Evolutionary conservation across 371 early-diverging fungal genomes (phyloP).

Genomic region (Mortierella sp.): DNA sequence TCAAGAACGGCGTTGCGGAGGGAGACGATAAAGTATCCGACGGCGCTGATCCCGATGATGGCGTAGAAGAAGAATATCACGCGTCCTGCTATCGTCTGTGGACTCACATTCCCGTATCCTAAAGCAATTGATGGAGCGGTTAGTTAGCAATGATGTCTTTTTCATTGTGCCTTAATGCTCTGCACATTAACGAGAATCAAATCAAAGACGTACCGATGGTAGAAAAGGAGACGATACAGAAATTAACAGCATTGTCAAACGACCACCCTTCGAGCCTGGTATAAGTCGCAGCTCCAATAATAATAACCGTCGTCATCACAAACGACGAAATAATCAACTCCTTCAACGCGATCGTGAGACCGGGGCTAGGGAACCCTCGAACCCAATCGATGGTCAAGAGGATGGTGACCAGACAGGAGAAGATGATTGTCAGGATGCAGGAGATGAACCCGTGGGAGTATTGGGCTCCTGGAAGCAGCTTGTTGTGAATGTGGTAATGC

Average conservation of each 20-base stretch:
- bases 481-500: not conserved
- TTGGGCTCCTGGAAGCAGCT: constrained; percentile 14
- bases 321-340: constrained; percentile 30
- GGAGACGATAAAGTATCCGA: constrained; percentile 51
- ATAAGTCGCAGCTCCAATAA: constrained; percentile 18
- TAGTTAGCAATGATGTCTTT: not conserved
- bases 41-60: constrained; percentile 33
- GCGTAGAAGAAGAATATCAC: constrained; percentile 47
- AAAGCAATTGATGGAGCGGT: not conserved
- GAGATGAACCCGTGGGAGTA: constrained; percentile 28
- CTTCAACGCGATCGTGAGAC: constrained; percentile 18
- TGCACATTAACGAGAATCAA: constrained; percentile 8
- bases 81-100: constrained; percentile 31
- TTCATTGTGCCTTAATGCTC: not conserved
- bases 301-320: constrained; percentile 28
- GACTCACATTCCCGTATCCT: constrained; percentile 54
- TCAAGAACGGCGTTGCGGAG: constrained; percentile 53
- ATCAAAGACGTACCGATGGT: constrained; percentile 10
- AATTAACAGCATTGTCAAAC: constrained; percentile 30
- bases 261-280: constrained; percentile 19
- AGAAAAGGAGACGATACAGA: constrained; percentile 32
- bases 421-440: constrained; percentile 11
- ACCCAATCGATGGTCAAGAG: constrained; percentile 24
- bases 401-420: constrained; percentile 18
- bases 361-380: constrained; percentile 23